A percentile compares a stretch with the other conserved stretches of the same genome.
Conservation (phyloP, 352 stramenopile genomes). For the Pythium periplocum region DNA sequence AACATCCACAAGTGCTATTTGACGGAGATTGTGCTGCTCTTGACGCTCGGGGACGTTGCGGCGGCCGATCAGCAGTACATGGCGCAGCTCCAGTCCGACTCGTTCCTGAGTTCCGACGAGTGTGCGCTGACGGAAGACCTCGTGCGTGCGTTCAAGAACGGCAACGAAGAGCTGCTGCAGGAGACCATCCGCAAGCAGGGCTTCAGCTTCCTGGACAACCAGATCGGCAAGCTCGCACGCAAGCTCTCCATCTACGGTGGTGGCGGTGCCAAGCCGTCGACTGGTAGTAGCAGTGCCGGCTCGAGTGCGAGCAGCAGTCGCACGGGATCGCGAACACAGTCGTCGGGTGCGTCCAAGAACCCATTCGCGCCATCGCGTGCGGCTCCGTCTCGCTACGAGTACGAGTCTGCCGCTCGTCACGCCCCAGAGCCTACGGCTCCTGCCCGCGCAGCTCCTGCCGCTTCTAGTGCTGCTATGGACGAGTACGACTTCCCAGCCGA, state of each 20-base stretch:
- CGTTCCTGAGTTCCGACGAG: slow-evolving; percentile 68
- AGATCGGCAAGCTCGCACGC: slow-evolving; percentile 59
- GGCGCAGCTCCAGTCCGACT: slow-evolving; percentile 70
- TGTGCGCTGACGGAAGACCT: slow-evolving; percentile 72
- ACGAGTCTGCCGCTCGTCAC: slow-evolving; percentile 7
- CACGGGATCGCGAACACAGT: slow-evolving; percentile 17
- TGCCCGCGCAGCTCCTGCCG: slow-evolving; percentile 1
- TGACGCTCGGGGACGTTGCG: slow-evolving; percentile 57
- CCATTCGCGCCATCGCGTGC: slow-evolving; percentile 28
- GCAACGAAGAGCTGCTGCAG: slow-evolving; percentile 72
- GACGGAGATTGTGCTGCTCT: slow-evolving; percentile 59
- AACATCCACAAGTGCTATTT: slow-evolving; percentile 76
- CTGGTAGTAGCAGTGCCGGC: not conserved
- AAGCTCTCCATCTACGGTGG: slow-evolving; percentile 62
- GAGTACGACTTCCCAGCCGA: slow-evolving; percentile 12
- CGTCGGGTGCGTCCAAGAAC: slow-evolving; percentile 8
- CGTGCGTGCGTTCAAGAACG: slow-evolving; percentile 70
- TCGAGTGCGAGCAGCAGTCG: slow-evolving; percentile 16
- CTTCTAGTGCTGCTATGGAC: slow-evolving; percentile 1
- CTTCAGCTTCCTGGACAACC: slow-evolving; percentile 76
- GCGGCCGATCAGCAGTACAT: slow-evolving; percentile 75
- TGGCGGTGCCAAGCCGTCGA: not conserved
- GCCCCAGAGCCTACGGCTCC: slow-evolving; percentile 7
- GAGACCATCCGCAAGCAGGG: slow-evolving; percentile 65
- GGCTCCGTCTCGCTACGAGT: not conserved